A percentile compares a stretch with the other conserved stretches of the same genome.
phyloP scores from a whole-genome alignment of 208 protist genomes.

The Trichomonas vaginalis region DNA sequence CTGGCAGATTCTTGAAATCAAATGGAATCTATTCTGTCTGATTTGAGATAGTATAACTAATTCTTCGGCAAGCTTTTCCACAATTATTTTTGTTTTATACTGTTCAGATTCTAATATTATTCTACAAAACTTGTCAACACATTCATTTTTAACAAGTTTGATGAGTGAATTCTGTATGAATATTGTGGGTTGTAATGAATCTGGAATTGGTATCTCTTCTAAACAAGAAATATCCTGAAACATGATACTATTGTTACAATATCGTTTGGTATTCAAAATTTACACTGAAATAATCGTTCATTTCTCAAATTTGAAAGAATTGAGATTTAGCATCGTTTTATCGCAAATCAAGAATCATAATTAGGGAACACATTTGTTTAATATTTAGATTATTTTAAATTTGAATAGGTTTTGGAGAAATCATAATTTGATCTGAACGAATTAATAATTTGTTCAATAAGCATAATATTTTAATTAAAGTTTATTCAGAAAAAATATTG shows the following conservation, averaged over 20 bases:
- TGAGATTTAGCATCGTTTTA: too few relatives aligned
- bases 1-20: neutral
- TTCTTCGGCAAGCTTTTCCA: neutral
- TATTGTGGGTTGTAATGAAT: neutral
- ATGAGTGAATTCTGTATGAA: neutral
- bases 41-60: neutral
- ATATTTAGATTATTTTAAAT: too few relatives aligned
- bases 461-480: too few relatives aligned
- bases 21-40: neutral
- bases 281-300: too few relatives aligned
- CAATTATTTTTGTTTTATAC: neutral
- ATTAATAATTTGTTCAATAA: too few relatives aligned
- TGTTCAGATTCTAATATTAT: neutral
- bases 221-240: neutral
- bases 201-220: neutral
- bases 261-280: neutral
- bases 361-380: too few relatives aligned
- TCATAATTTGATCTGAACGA: too few relatives aligned
- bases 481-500: too few relatives aligned
- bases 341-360: too few relatives aligned
- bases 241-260: neutral
- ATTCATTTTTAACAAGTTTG: neutral
- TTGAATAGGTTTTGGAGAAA: too few relatives aligned
- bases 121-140: neutral
- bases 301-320: too few relatives aligned